Base-by-base conservation (phyloP, 768 basidiomycete species). In the Butyriboletus loyo region DNA sequence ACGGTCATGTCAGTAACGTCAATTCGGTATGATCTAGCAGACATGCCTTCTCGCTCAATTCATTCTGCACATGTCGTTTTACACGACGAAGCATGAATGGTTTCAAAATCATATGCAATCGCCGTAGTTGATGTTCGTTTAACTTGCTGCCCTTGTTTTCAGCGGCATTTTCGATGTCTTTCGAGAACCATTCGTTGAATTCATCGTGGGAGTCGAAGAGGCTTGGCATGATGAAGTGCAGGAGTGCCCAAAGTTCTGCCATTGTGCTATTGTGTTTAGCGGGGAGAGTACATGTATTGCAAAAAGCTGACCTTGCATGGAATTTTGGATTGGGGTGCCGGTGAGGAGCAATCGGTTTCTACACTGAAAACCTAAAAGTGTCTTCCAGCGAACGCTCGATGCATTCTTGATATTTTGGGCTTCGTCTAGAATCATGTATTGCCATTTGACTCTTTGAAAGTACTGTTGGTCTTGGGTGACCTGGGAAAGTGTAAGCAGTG, bases 211-310 rank as follows among this genome's bases (percentile, higher is more conserved):
- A 98, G 69, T 98, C 97, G 70, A 99, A 99, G 49, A 99, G 76
- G 67, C 91, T 95, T 3, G 97, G 97, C 97, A 99, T 99, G 75
- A 99, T 98, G 76, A 99, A 99, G 69, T 99, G 97, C 38, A 99
- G 77, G 53, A 99, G 77, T 1, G 97, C 97, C 97, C 97, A 99
- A 17, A 99, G 77, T 72, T 99, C 97, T 96, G 63, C 17, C 40
- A 57, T 43, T 21, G 31, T 14, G 19, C 7, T 9, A 19, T 52
- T 34, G 11, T 40, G 17, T 28, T 59, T 38, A 62, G 51, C 24
- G 30, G 11, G 37, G 52, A 42, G 24, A 27, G 9, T 15, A 44
- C 17, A 15, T 31, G 15, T 25, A 11, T 46, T 45, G 10, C 19
- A 22, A 35, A 49, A 34, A 21, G 54, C 79, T 60, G 54, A 92